Evolutionary conservation across 2,329 filamentous ascomycete species (phyloP).

Genomic region (Teratosphaeria nubilosa): DNA sequence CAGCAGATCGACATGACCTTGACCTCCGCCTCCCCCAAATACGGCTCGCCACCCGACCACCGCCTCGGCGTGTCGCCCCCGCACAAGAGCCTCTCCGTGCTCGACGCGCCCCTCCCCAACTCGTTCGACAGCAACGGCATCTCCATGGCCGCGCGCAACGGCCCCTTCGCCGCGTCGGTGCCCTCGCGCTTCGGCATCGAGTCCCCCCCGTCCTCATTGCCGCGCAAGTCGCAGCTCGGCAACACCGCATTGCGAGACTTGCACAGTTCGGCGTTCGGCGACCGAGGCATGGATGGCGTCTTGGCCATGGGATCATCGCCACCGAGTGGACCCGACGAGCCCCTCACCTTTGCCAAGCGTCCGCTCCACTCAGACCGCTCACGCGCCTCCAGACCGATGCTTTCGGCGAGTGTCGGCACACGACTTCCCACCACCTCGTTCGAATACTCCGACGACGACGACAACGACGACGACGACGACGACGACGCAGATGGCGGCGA

Average conservation of each 20-base stretch:
- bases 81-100: constrained; percentile 63
- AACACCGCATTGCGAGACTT: constrained; percentile 44
- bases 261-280: constrained; percentile 58
- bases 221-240: constrained; percentile 37
- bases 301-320: constrained; percentile 44
- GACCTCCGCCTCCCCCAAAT: constrained; percentile 51
- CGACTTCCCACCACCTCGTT: constrained; percentile 20
- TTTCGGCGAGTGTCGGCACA: constrained; percentile 51
- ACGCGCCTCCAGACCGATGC: constrained; percentile 41
- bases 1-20: constrained; percentile 45
- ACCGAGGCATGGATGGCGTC: constrained; percentile 40
- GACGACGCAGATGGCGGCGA: constrained; percentile 72
- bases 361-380: constrained; percentile 57
- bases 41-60: constrained; percentile 75
- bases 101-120: constrained; percentile 84
- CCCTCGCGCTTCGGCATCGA: constrained; percentile 87
- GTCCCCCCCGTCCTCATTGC: constrained; percentile 58
- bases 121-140: constrained; percentile 96
- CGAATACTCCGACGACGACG: constrained; percentile 46
- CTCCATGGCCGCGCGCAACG: constrained; percentile 80
- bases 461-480: constrained; percentile 51
- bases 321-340: constrained; percentile 55
- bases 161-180: constrained; percentile 83
- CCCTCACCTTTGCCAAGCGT: constrained; percentile 54
- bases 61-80: constrained; percentile 69